A percentile compares a stretch with the other conserved stretches of the same genome.
These are phyloP conservation scores for Cephaloascus albidus DNA, from an alignment of 805 yeast genomes.

Conservation along the genomic window DNA sequence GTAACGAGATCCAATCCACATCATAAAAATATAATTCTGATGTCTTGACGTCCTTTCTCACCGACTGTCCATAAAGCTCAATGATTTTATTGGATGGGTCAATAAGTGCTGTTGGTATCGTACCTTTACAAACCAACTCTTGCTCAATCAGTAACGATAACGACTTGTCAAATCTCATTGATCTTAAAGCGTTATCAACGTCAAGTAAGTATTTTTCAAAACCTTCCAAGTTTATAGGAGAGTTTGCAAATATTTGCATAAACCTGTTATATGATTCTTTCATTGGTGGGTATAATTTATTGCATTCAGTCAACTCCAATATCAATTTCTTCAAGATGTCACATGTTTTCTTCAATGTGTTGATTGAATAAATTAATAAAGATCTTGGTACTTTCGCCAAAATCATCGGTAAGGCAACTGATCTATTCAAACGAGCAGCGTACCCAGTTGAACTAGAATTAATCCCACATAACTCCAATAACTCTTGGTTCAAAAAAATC, in stretches of 20 bases:
- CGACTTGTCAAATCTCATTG: conserved; percentile 6
- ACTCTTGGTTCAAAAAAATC: conserved; percentile 64
- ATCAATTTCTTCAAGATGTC: conserved; percentile 49
- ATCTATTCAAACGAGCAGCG: conserved; percentile 14
- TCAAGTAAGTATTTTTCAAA: conserved; percentile 58
- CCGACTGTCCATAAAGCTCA: conserved; percentile 33
- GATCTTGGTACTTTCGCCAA: conserved; percentile 65
- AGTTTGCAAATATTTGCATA: conserved; percentile 34
- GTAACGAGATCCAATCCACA: conserved; percentile 52
- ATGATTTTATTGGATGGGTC: conserved; percentile 33
- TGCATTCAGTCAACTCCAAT: conserved; percentile 34
- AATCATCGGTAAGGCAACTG: conserved; percentile 48
- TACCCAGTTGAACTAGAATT: conserved; percentile 11
- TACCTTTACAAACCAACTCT: conserved; percentile 51
- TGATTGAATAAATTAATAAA: conserved; percentile 54
- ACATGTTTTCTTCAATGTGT: conserved; percentile 54
- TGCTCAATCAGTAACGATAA: conserved; percentile 48
- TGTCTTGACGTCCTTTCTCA: conserved; percentile 35
- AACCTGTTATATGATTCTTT: conserved; percentile 42
- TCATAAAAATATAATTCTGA: conserved; percentile 55
- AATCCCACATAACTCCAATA: conserved; percentile 33
- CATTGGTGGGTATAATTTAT: conserved; percentile 36
- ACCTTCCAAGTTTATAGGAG: conserved; percentile 45
- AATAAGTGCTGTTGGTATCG: conserved; percentile 35
- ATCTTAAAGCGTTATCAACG: conserved; percentile 32